Evolutionary conservation across 2,329 filamentous ascomycete genomes (phyloP).

Genomic region (Ascochyta pisi): DNA sequence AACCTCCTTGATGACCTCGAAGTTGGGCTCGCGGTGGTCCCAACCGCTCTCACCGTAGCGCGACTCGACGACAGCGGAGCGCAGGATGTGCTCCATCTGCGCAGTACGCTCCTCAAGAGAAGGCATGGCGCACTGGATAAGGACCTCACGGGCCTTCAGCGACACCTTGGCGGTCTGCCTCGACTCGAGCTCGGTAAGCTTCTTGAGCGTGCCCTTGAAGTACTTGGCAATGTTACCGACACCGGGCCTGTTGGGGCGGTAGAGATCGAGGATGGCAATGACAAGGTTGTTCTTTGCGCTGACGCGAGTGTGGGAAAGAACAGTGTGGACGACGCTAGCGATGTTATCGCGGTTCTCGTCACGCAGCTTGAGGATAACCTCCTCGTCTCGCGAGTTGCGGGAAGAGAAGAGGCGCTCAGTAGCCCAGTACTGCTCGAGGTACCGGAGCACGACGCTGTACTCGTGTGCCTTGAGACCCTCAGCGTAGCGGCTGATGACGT

Average conservation of each 20-base stretch:
- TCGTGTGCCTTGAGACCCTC: slow-evolving; percentile 93
- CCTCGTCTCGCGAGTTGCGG: slow-evolving; percentile 85
- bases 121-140: slow-evolving; percentile 95
- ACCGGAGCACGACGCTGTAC: slow-evolving; percentile 76
- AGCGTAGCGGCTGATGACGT: slow-evolving; percentile 78
- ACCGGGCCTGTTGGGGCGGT: slow-evolving; percentile 91
- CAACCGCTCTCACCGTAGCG: slow-evolving; percentile 95
- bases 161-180: slow-evolving; percentile 91
- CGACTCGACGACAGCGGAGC: slow-evolving; percentile 95
- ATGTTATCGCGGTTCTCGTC: slow-evolving; percentile 97
- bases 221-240: slow-evolving; percentile 88
- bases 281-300: slow-evolving; percentile 93
- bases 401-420: slow-evolving; percentile 89
- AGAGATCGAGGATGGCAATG: slow-evolving; percentile 89
- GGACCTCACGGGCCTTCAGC: slow-evolving; percentile 93
- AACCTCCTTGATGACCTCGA: slow-evolving; percentile 94
- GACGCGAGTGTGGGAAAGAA: slow-evolving; percentile 92
- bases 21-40: slow-evolving; percentile 91
- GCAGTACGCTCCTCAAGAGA: slow-evolving; percentile 92
- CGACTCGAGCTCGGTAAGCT: slow-evolving; percentile 89
- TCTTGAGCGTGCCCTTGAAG: slow-evolving; percentile 81
- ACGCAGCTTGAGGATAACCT: slow-evolving; percentile 89
- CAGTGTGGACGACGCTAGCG: slow-evolving; percentile 80
- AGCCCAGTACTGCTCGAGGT: slow-evolving; percentile 82
- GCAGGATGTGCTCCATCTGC: slow-evolving; percentile 98